Base-by-base conservation (phyloP, 2,329 filamentous ascomycete genomes). In the Fusarium virguliforme region DNA sequence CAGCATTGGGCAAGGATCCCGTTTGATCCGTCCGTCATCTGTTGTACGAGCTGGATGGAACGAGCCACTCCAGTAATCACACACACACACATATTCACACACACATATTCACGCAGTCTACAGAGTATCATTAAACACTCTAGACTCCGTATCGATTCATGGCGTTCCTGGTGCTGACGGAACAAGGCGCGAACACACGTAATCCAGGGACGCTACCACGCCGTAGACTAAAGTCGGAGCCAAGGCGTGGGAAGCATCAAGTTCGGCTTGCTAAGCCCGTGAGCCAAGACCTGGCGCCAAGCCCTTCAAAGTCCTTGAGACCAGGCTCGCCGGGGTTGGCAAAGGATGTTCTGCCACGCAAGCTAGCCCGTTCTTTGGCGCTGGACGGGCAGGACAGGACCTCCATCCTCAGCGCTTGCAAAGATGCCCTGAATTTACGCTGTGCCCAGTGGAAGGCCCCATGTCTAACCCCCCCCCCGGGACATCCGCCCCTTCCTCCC, bases 251-350 rank as follows among this genome's bases (percentile, higher is more conserved):
- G 43, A 18, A 28, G 43, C 38, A 62, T 50, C 43, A 55, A 48
- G 46, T 60, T 66, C 61, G 68, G 69, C 48, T 28, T 67, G 56
- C 55, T 58, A 72, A 62, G 54, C 50, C 68, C 65, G 65, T 57
- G 46, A 18, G 69, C 65, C 69, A 69, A 72, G 65, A 53, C 64
- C 24, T 43, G 46, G 62, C 18, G 64, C 65, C 69, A 72, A 70
- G 68, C 51, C 57, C 9, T 53, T 12, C 28, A 9, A 37, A 32
- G 35, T 30, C 35, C 54, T 57, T 38, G 24, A 48, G 43, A 30
- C 43, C 43, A 48, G 24, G 43, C 43, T 38, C 35, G 24, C 54
- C 54, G 37, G 54, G 54, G 61, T 51, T 60, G 43, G 58, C 50
- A 51, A 54, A 32, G 43, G 55, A 62, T 38, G 26, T 34, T 62